Evolutionary conservation across 306 rosid genomes (phyloP), one percentile per base, ranked within the genome.

Genomic region (Senna siamea): DNA sequence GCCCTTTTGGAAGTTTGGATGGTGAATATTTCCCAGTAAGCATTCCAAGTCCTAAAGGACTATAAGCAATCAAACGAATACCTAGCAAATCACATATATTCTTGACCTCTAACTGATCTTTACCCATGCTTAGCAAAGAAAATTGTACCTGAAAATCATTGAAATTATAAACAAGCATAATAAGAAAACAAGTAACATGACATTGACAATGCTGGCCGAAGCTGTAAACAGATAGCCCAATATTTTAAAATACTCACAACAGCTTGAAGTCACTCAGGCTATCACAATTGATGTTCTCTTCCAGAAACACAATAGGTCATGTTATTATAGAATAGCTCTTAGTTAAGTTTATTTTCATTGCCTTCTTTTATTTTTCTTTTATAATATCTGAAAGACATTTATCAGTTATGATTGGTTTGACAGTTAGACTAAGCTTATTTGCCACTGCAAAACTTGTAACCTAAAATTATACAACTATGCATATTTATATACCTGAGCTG

Each of bases 11-110:
- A 76, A 91, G 92, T 47, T 87, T 80, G 41, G 88, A 76, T 47
- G 89, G 81, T 18, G 98, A 73, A 76, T 94, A 94, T 79, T 94
- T 91, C 86, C 98, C 97, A 2, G 97, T 89, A 78, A 94, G 98
- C 98, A 94, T 94, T 81, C 97, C 98, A 58, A 94, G 96, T 76
- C 98, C 97, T 74, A 94, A 80, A 52, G 98, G 97, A 82, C 98
- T 94, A 72, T 94, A 94, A 64, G 98, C 93, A 69, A 94, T 94
- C 77, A 94, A 28, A 10, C 92, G 93, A 62, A 91, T 85, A 19
- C 97, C 97, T 6, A 91, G 82, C 74, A 90, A 84, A 76, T 94
- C 97, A 62, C 98, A 91, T 76, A 91, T 80, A 26, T 74, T 82
- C 83, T 91, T 94, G 76, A 84, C 84, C 88, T 89, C 93, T 80